Evolutionary conservation across 2,329 filamentous ascomycete species (phyloP).

Genomic region (Aspergillus costaricaensis): DNA sequence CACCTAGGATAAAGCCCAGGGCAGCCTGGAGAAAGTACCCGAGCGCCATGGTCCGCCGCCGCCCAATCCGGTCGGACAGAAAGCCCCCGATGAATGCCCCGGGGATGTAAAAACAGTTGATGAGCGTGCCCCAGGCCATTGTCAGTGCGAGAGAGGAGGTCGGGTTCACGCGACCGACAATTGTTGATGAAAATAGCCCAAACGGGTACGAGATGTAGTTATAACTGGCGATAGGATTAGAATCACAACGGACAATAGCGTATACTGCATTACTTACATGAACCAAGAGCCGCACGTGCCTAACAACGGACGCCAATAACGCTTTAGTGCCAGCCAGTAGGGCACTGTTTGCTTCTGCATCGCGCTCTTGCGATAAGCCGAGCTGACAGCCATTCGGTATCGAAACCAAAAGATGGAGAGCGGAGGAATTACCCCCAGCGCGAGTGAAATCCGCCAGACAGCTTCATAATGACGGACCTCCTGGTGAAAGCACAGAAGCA

Average conservation of each 20-base stretch:
- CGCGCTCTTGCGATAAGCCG: constrained; percentile 51
- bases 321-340: constrained; percentile 51
- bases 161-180: constrained; percentile 49
- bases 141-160: constrained; percentile 42
- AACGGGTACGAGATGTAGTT: constrained; percentile 60
- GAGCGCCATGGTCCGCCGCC: constrained; percentile 54
- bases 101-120: constrained; percentile 56
- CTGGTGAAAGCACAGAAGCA: constrained; percentile 54
- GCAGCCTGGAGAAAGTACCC: constrained; percentile 50
- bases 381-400: constrained; percentile 54
- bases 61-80: constrained; percentile 53
- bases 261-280: constrained; percentile 8
- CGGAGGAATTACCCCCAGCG: constrained; percentile 53
- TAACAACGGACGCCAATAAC: constrained; percentile 54
- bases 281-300: constrained; percentile 55
- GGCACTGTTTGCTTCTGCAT: constrained; percentile 51
- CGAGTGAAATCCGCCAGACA: constrained; percentile 57
- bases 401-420: constrained; percentile 57
- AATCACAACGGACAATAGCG: no score
- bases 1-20: constrained; percentile 54
- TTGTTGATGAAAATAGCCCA: constrained; percentile 58
- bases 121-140: constrained; percentile 51
- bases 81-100: constrained; percentile 51
- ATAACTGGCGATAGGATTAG: constrained; percentile 26
- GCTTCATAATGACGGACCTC: constrained; percentile 41